Base-by-base conservation (phyloP, 768 basidiomycete species). In the Galerina marginata region DNA sequence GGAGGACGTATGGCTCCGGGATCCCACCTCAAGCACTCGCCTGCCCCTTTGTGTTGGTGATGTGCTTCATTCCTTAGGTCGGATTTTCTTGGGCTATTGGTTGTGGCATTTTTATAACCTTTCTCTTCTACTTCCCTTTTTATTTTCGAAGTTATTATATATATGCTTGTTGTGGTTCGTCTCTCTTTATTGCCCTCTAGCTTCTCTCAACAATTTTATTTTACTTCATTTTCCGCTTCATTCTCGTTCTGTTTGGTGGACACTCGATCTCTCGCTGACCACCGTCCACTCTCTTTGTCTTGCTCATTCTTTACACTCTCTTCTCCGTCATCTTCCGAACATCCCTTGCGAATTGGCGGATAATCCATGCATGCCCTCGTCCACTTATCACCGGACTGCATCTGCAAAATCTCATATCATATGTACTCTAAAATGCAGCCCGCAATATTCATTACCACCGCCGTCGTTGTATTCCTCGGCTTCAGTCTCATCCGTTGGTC, bases 61-160 rank as follows among this genome's bases (percentile, higher is more conserved):
- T 64, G 64, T 65, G 65, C 60, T 61, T 48, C 43, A n/a, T 47
- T 55, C 43, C n/a, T 44, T 62, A 46, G 66, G 68, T 67, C 61
- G 67, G 74, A 64, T 74, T 67, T 74, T 74, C 20, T 83, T 84
- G 83, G 83, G 86, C 83, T 86, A 79, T 86, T 86, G 83, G 83
- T 86, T 86, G 84, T 78, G 75, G 71, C 72, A 75, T 82, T 75
- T 80, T 83, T 83, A 82, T 82, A 79, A 62, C 67, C 70, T 68
- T 75, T 65, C 72, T 69, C 59, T 67, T 67, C 66, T 65, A 58
- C 62, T 59, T 47, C 58, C 59, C 57, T 56, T 61, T 51, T 52
- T 39, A 65, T 60, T 65, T 68, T 65, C 65, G 57, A 59, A 65
- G 63, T 72, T 74, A 67, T 72, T 72, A 63, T 72, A 71, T 67